Evolutionary conservation across 1,139 yeast genomes (phyloP).

Genomic region (Suhomyces bokatorum): DNA sequence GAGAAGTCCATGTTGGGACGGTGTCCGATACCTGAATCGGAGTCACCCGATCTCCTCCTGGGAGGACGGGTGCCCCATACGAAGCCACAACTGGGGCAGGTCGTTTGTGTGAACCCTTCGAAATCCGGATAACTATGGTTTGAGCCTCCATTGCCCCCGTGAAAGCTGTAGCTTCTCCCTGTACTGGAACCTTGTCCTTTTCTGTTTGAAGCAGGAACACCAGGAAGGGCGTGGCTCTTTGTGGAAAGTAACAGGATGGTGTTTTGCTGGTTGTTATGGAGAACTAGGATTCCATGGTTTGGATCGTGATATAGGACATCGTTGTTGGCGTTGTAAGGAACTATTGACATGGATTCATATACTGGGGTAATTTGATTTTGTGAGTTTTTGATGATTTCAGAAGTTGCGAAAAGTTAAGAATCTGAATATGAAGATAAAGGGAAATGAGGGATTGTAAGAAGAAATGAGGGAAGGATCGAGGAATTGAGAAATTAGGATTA

Average conservation of each 20-base stretch:
- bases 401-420: neutral
- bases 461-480: too few relatives aligned
- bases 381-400: neutral
- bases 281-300: constrained; percentile 42
- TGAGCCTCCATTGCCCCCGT: neutral
- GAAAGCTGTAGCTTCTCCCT: neutral
- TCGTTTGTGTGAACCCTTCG: neutral
- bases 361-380: neutral
- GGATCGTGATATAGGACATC: constrained; percentile 42
- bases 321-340: constrained; percentile 38
- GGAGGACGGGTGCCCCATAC: constrained; percentile 19
- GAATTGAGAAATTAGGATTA: too few relatives aligned
- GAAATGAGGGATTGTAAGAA: too few relatives aligned
- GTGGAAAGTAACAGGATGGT: constrained; percentile 38
- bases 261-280: constrained; percentile 44
- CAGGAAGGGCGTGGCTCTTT: constrained; percentile 1
- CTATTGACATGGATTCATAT: constrained; percentile 34
- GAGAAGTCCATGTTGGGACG: neutral
- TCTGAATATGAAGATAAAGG: neutral
- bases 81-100: constrained; percentile 50
- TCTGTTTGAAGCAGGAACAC: neutral
- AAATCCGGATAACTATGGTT: neutral
- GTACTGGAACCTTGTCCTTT: neutral
- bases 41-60: constrained; percentile 7
- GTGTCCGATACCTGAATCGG: neutral